Evolutionary conservation across 2,329 filamentous ascomycete genomes (phyloP).

Genomic region (Spiromastix sp.): DNA sequence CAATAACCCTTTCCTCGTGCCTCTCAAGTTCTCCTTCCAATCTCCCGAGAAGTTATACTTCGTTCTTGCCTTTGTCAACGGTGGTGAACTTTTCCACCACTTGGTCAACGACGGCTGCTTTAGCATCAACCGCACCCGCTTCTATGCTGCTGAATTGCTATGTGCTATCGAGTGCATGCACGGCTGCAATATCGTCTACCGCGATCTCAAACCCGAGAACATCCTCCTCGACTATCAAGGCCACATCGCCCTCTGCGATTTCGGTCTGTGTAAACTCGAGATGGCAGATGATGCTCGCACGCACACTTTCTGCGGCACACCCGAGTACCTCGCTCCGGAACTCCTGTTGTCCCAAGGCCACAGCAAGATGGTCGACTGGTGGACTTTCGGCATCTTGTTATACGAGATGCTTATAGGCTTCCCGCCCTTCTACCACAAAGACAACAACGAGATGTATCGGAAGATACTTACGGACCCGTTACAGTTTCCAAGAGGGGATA

Average conservation of each 20-base stretch:
- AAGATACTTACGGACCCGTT: slow-evolving; percentile 96
- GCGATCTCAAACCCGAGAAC: slow-evolving; percentile 93
- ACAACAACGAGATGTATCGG: slow-evolving; percentile 98
- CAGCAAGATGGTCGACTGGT: slow-evolving; percentile 98
- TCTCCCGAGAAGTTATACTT: slow-evolving; percentile 98
- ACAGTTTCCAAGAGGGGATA: slow-evolving; percentile 81
- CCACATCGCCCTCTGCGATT: slow-evolving; percentile 95
- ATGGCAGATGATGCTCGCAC: slow-evolving; percentile 99
- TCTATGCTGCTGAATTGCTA: slow-evolving; percentile 93
- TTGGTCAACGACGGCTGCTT: slow-evolving; percentile 94
- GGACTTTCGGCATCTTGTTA: slow-evolving; percentile 90
- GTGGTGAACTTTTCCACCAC: slow-evolving; percentile 95
- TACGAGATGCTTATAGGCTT: slow-evolving; percentile 98
- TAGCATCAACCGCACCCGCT: slow-evolving; percentile 90
- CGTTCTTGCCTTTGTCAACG: slow-evolving; percentile 93
- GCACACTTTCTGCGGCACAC: slow-evolving; percentile 96
- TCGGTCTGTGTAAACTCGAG: slow-evolving; percentile 94
- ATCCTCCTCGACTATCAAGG: slow-evolving; percentile 96
- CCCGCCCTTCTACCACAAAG: slow-evolving; percentile 97
- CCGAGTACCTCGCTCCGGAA: slow-evolving; percentile 93
- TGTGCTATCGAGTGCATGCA: slow-evolving; percentile 94
- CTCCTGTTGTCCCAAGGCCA: slow-evolving; percentile 87
- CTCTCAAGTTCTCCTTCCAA: slow-evolving; percentile 98
- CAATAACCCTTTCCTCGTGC: slow-evolving; percentile 99
- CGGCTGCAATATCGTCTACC: slow-evolving; percentile 98